Evolutionary conservation across 768 basidiomycete genomes (phyloP), one percentile per base, ranked within the genome.

Genomic region (Tylopilus sp.): DNA sequence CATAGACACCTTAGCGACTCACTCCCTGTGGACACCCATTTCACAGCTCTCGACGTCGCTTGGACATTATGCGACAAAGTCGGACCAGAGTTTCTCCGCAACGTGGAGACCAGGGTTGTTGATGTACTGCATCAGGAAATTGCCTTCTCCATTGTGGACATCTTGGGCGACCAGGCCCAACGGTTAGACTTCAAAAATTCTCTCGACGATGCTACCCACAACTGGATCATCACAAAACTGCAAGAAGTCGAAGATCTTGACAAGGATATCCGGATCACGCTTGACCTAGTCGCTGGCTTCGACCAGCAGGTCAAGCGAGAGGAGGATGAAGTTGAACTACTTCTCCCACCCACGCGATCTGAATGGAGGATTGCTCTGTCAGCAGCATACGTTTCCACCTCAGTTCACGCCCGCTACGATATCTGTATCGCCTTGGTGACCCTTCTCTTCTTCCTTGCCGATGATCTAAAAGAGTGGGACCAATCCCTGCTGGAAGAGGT

Each of bases 41-140:
- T 83, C 57, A 68, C 75, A 9, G 68, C 89, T 30, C 72, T 91
- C 41, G 77, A 78, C 44, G 72, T 83, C 39, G 64, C 84, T 5
- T 89, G 85, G 84, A 79, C 73, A 35, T 66, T 90, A 48, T 79
- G 81, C 44, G 69, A 72, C 50, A 80, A 77, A 59, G 64, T 88
- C n/a, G 85, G 82, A 6, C 76, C 79, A 10, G 79, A 78, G 44
- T 69, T 76, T 30, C 74, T 85, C 59, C 71, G 78, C 13, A 73
- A 71, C 31, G 61, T 89, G 55, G 88, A 91, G 62, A 73, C 65
- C 49, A 74, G 79, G 46, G 68, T 87, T 15, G 66, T 79, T 30
- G 84, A 86, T 55, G 75, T 88, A 48, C 68, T 87, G 48, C 86
- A 82, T 48, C 88, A 91, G 65, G 88, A 91, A 60, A 80, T 82